Evolutionary conservation across 1,284 basidiomycete genomes (phyloP), one percentile per base, ranked within the genome.

Genomic region (Lignosus rhinocerotis): DNA sequence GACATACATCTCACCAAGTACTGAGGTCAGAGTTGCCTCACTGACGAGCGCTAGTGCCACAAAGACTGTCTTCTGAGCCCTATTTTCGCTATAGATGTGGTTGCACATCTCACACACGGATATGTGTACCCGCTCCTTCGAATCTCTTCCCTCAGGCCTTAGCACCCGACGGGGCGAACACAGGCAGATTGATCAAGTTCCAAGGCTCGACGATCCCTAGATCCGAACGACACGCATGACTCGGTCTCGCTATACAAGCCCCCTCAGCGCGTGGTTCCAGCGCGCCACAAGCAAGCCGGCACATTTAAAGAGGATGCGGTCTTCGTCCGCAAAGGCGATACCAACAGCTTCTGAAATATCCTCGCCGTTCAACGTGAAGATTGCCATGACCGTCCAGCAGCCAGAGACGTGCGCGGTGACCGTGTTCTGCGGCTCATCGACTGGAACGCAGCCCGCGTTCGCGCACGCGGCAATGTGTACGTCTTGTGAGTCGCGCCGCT

Each of bases 351-450:
- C 16, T 17, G 12, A 38, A 51, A 54, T 54, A 25, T 61, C 62
- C 33, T 25, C 56, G 1, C 59, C 62, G 1, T 60, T 56, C 54
- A 51, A 59, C 59, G 36, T 47, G 38, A 46, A n/a, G 34, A 57
- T 53, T 48, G 59, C 52, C 48, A 19, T 42, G 41, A 16, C 38
- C 48, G 36, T 34, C 21, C 48, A 50, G 17, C 43, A 46, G 16
- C 19, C 53, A 8, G 48, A 50, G 34, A 51, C 52, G 33, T 59
- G 67, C 51, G 81, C 85, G 2, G 80, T 92, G 32, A 86, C 89
- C 6, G 91, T 93, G 1, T 93, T 89, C 70, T 94, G 92, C 69
- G 93, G 83, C 10, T 90, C 92, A 1, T 91, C 87, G 1, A 68
- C 80, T 0, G 92, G 93, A 21, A 82, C 75, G 21, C 75, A 81